Conservation (phyloP, 2,329 filamentous ascomycete genomes). For the Colletotrichum camelliae region DNA sequence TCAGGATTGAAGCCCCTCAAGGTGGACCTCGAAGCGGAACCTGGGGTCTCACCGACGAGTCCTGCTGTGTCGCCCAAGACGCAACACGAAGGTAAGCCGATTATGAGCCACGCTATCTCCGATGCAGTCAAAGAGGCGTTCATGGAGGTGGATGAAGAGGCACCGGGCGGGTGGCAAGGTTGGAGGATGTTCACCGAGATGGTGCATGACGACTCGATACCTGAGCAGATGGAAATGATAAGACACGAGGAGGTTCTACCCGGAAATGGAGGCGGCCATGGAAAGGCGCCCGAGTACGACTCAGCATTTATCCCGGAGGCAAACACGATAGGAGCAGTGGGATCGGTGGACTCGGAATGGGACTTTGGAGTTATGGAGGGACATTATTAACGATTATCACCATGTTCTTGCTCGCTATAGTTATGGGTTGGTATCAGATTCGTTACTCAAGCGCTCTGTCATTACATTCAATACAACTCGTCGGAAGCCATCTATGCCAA, state of each 20-base stretch:
- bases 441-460: neutral
- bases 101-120: constrained; percentile 13
- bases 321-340: neutral
- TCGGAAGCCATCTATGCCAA: constrained; percentile 21
- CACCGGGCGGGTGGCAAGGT: constrained; percentile 29
- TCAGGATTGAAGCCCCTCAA: neutral
- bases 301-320: neutral
- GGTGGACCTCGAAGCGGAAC: neutral
- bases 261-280: rapidly evolving
- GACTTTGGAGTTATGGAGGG: constrained; percentile 5
- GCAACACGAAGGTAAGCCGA: neutral
- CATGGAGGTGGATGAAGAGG: constrained; percentile 34
- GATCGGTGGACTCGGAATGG: constrained; percentile 13
- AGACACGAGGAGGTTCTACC: neutral
- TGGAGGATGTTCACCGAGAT: constrained; percentile 35
- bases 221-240: neutral
- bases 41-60: neutral
- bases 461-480: neutral
- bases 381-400: neutral
- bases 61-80: neutral
- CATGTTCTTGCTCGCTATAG: neutral
- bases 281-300: neutral
- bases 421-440: neutral
- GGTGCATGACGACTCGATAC: constrained; percentile 21
- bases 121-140: constrained; percentile 31